Evolutionary conservation across 768 basidiomycete species (phyloP).

Genomic region (Megacollybia marginata): DNA sequence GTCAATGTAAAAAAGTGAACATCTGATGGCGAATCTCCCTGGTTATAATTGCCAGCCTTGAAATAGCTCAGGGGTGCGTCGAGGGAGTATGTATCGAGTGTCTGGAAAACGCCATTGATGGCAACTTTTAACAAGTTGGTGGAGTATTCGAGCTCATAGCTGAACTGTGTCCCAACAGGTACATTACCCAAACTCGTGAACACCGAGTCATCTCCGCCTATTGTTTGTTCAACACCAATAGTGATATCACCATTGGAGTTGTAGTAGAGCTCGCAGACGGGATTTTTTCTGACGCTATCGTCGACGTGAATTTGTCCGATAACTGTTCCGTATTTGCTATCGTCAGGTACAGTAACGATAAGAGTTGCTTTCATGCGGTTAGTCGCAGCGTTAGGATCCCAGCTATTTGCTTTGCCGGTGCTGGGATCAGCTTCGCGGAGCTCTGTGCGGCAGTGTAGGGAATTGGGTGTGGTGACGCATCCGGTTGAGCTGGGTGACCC

Average conservation of each 20-base stretch:
- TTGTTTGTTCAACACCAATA: conserved; percentile 3
- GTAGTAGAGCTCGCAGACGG: conserved; percentile 5
- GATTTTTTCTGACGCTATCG: conserved; percentile 1
- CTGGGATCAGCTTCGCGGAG: not conserved
- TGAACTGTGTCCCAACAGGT: conserved; percentile 1
- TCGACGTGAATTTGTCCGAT: conserved; percentile 5
- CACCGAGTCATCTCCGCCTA: not conserved
- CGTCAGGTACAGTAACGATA: not conserved
- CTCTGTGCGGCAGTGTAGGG: conserved; percentile 2
- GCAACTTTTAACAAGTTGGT: not conserved
- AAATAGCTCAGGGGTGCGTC: conserved; percentile 4
- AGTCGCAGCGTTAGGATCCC: not conserved
- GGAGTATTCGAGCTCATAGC: conserved; percentile 2
- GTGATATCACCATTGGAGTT: not conserved
- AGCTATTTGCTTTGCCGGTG: not conserved
- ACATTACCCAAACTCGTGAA: conserved; percentile 1
- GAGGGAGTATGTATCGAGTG: conserved; percentile 1
- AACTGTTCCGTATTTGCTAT: conserved; percentile 2
- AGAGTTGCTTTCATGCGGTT: not conserved
- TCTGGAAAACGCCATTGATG: conserved; percentile 3
- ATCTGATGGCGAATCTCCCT: conserved; percentile 2
- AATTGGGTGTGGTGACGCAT: conserved; percentile 1
- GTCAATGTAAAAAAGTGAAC: conserved; percentile 1
- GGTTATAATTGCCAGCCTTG: conserved; percentile 5
- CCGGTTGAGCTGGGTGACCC: conserved; percentile 1